A percentile compares a stretch with the other conserved stretches of the same genome.
Evolutionary conservation across 306 rosid genomes (phyloP).

Genomic region (Acacia crassicarpa): DNA sequence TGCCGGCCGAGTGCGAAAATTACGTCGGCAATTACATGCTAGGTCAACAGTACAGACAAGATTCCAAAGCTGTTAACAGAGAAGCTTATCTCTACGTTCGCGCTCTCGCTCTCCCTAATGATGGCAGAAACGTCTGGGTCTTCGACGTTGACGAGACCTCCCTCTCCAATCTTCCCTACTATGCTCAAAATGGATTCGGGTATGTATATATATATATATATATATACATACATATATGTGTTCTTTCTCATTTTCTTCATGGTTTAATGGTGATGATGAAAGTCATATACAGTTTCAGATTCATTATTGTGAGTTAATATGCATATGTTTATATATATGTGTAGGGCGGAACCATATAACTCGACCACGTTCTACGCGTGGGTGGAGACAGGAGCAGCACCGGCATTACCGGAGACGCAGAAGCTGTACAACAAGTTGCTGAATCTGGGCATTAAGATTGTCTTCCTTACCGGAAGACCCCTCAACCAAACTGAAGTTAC

Average conservation of each 20-base stretch:
- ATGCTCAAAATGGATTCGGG: background rate
- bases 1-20: slow-evolving; percentile 40
- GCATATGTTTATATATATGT: background rate
- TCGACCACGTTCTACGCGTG: slow-evolving; percentile 18
- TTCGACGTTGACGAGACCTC: slow-evolving; percentile 58
- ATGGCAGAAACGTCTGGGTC: slow-evolving; percentile 36
- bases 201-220: background rate
- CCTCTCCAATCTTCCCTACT: slow-evolving; percentile 62
- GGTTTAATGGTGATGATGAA: too few relatives aligned
- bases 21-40: slow-evolving; percentile 54
- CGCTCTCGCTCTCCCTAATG: slow-evolving; percentile 10
- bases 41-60: slow-evolving; percentile 39
- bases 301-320: too few relatives aligned
- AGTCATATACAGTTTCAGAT: too few relatives aligned
- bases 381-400: slow-evolving; percentile 27
- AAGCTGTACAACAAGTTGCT: slow-evolving; percentile 31
- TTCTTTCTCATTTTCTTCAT: too few relatives aligned
- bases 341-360: slow-evolving; percentile 31
- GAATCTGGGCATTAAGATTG: slow-evolving; percentile 35
- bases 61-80: slow-evolving; percentile 35
- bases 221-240: too few relatives aligned
- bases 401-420: slow-evolving; percentile 44
- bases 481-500: background rate
- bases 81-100: slow-evolving; percentile 32
- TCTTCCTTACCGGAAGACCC: slow-evolving; percentile 39